Base-by-base conservation (phyloP, 2,329 filamentous ascomycete species). In the Aspergillus uvarum region DNA sequence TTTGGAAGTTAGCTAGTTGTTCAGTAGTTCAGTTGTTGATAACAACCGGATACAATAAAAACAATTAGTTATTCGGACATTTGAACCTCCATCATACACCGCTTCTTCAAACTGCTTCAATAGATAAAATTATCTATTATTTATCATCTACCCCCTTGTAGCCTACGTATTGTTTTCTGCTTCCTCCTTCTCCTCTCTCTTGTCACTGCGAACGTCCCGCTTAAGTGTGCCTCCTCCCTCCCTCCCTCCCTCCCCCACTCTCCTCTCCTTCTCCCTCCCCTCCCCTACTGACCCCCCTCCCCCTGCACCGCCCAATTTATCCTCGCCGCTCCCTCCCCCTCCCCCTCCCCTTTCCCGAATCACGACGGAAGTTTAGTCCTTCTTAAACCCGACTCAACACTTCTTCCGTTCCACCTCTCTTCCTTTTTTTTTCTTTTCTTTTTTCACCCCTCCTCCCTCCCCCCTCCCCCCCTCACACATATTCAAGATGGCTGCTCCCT, bases 401-500 rank as follows among this genome's bases (percentile, higher is more conserved):
- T 38, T 44, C n/a, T 38, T 47, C 50, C 16, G 38, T 60, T 51
- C 60, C 52, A 38, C 42, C 53, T 53, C 51, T 53, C 60, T 47
- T 31, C 52, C 26, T 58, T 56, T 55, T 51, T 47, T 54, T 57
- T 54, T n/a, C 56, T 54, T 47, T 14, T 51, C 53, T 31, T 22
- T 5, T 47, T 16, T 24, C 38, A 61, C 31, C 53, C 58, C 24
- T 26, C 24, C n/a, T 26, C 24, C 32, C 32, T 11, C 7, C 2
- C 12, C 32, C 50, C 56, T 49, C 56, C 49, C 51, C 24, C 24
- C 48, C n/a, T 38, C 42, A 59, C 60, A 42, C 38, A n/a, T n/a
- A 42, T n/a, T 60, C 66, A 74, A 51, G 66, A 77, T 72, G 72
- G 69, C 70, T 50, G 62, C 70, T 67, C 79, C 92, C 70, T 84